Conservation (phyloP, 2,329 filamentous ascomycete species). For the Colletotrichum brevisporum region DNA sequence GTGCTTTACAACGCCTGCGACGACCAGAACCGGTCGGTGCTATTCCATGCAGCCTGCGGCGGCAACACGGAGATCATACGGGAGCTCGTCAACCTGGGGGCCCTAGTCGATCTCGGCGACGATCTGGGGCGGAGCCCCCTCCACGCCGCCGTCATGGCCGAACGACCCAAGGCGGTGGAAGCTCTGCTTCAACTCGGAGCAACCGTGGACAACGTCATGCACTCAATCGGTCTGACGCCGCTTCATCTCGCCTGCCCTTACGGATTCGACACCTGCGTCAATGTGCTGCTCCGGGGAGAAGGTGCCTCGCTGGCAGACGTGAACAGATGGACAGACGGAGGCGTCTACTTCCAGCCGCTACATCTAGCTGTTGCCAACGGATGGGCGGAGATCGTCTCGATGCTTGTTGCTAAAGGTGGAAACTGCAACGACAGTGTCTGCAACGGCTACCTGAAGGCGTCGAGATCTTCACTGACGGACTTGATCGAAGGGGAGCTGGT, state of each 20-base stretch:
- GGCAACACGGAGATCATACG: neutral
- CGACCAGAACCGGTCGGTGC: neutral
- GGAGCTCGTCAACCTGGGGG: neutral
- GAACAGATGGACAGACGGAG: slow-evolving; percentile 13
- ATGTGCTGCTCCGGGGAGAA: neutral
- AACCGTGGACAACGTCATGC: neutral
- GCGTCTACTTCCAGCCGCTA: neutral
- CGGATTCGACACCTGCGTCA: neutral
- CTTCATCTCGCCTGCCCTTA: slow-evolving; percentile 26
- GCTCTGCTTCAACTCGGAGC: neutral
- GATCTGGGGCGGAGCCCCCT: slow-evolving; percentile 24
- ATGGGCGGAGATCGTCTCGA: neutral
- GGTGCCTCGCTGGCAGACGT: neutral
- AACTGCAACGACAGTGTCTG: too few relatives aligned
- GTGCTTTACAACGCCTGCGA: neutral
- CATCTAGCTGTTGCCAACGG: slow-evolving; percentile 21
- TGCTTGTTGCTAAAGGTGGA: neutral
- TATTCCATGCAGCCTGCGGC: slow-evolving; percentile 29
- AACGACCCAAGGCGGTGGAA: neutral
- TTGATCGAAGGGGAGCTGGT: too few relatives aligned
- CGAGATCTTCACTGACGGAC: too few relatives aligned
- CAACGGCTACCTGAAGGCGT: too few relatives aligned
- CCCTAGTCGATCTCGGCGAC: neutral
- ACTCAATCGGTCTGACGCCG: neutral
- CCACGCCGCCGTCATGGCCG: slow-evolving; percentile 21